These are phyloP conservation scores for Magnolia sinica DNA, from an alignment of 164 flowering plant genomes.

Conservation along the genomic window DNA sequence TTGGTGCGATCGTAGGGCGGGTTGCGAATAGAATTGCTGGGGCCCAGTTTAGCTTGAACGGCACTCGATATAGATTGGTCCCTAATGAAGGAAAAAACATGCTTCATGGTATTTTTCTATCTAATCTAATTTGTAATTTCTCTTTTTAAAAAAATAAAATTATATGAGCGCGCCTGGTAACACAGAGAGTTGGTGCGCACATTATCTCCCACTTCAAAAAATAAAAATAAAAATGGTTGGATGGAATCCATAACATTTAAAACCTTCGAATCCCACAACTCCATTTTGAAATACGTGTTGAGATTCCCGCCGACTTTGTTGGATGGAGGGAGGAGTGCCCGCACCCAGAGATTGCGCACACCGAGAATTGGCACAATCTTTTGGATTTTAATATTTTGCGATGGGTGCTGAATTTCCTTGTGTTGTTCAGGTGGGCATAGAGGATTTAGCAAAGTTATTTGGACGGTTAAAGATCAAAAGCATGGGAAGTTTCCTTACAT, in stretches of 20 bases:
- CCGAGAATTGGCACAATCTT: neutral
- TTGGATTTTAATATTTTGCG: neutral
- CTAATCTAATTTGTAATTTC: neutral
- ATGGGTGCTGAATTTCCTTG: neutral
- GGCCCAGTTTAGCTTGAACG: constrained; percentile 56
- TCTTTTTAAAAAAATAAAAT: neutral
- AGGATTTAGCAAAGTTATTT: constrained; percentile 20
- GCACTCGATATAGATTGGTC: constrained; percentile 41
- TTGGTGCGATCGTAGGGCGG: constrained; percentile 72
- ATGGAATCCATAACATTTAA: no score
- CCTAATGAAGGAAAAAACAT: constrained; percentile 67
- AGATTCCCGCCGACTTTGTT: no score
- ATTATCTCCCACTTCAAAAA: no score
- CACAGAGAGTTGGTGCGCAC: no score
- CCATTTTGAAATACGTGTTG: no score
- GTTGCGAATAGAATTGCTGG: constrained; percentile 76
- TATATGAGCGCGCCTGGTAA: no score
- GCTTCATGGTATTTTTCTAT: constrained; percentile 46
- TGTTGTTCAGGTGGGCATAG: constrained; percentile 14
- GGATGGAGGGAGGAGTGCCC: no score
- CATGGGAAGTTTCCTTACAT: constrained; percentile 12
- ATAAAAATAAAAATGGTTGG: no score
- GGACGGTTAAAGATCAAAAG: constrained; percentile 6
- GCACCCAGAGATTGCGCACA: no score
- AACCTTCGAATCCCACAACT: no score